Evolutionary conservation across 208 protist species (phyloP), one percentile per base, ranked within the genome.

Genomic region (Angomonas deanei): DNA sequence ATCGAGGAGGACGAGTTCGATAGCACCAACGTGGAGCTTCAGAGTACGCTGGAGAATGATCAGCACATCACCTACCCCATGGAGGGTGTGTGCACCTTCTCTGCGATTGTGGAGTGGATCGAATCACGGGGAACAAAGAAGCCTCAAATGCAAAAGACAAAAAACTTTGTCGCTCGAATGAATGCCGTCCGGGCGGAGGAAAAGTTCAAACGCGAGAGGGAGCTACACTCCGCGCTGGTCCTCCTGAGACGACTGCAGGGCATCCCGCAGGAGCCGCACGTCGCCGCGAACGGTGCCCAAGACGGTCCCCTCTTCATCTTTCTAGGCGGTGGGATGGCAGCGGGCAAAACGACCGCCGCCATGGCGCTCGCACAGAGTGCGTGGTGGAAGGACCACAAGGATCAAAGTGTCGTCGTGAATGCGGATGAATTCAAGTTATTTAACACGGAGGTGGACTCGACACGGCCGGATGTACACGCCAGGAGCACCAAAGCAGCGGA

Each of bases 321-420:
- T 65, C 74, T 95, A 19, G 89, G 89, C 36, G 89, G 89, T 34
- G 89, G 89, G 15, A 92, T 95, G 89, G 89, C 89, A 10, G 89
- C 89, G 8, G 89, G 89, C 26, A 95, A 95, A 70, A 87, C 84
- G 11, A 95, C 89, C 8, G 86, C 82, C 2, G 81, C 82, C 1
- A 79, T 70, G 34, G 89, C 84, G 2, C 76, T 95, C 0, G 80
- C 85, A 0, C 74, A 72, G 62, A 91, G 78, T 57, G 55, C 56
- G 42, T 95, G 83, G 83, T 95, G 89, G 86, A 60, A 77, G 53
- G 58, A 70, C 13, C 76, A 88, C 64, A 90, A 91, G 65, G 76
- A 80, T 55, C 70, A 82, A 26, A 88, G 74, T 63, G 86, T 93
- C 8, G 36, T 92, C 11, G 82, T 95, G 13, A 90, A 88, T 62